Conservation (phyloP, 208 protist genomes). For the Trypanosoma cruzi region DNA sequence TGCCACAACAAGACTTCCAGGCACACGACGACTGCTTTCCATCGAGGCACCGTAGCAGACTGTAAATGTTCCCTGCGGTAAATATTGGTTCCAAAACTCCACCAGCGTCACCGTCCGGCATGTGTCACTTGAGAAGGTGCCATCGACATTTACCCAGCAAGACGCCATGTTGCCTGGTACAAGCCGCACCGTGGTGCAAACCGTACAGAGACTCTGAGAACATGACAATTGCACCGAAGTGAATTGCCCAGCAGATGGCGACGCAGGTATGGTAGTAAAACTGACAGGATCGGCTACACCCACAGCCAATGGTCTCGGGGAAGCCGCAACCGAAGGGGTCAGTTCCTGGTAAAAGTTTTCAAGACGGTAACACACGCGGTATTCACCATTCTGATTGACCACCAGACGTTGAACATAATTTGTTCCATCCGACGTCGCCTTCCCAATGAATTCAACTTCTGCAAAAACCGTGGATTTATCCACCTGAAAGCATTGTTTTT, state of each 20-base stretch:
- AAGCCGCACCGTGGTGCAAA: constrained; percentile 64
- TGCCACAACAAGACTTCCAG: constrained; percentile 52
- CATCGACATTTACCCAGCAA: constrained; percentile 58
- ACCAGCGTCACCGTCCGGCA: constrained; percentile 54
- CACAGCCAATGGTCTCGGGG: constrained; percentile 37
- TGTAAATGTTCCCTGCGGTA: constrained; percentile 69
- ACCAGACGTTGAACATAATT: constrained; percentile 61
- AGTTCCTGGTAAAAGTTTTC: constrained; percentile 47
- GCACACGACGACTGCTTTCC: constrained; percentile 53
- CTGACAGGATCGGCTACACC: constrained; percentile 44
- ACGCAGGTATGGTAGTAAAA: constrained; percentile 39
- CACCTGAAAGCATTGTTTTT: constrained; percentile 20
- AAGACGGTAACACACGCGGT: constrained; percentile 84
- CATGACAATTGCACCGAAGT: constrained; percentile 65
- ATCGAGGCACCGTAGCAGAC: constrained; percentile 69
- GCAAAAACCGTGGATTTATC: not conserved
- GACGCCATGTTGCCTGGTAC: constrained; percentile 55
- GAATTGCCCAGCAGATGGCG: constrained; percentile 72
- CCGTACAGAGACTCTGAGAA: constrained; percentile 35
- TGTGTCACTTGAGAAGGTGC: constrained; percentile 58
- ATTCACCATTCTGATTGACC: constrained; percentile 55
- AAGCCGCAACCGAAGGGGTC: constrained; percentile 38
- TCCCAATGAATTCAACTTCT: constrained; percentile 37
- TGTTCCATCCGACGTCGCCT: constrained; percentile 31
- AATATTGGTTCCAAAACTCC: constrained; percentile 73